Percentiles rank a stretch among this genome's conserved stretches.
Conservation (phyloP, 768 basidiomycete genomes). For the Hericium alpestre region DNA sequence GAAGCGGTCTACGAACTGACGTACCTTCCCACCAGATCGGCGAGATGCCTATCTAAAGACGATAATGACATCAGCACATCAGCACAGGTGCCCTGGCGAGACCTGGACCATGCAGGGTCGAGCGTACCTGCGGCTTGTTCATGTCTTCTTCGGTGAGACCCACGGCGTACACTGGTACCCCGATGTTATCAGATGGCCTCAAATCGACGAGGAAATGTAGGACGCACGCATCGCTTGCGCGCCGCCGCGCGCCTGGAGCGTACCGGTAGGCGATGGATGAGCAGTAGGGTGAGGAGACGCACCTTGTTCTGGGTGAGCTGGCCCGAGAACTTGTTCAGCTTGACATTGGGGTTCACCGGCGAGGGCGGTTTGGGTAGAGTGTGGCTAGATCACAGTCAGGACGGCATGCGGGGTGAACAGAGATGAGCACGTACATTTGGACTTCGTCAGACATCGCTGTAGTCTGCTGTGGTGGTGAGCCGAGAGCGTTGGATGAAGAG, state of each 20-base stretch:
- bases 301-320: constrained; percentile 75
- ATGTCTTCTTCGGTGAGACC: constrained; percentile 73
- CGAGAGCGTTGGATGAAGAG: too few relatives aligned
- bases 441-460: background rate
- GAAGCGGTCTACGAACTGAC: constrained; percentile 4
- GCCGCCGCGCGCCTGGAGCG: constrained; percentile 45
- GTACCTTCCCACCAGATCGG: constrained; percentile 91
- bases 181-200: background rate
- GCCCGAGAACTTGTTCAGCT: constrained; percentile 67
- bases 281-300: constrained; percentile 1
- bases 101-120: background rate
- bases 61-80: constrained; percentile 5
- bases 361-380: constrained; percentile 26
- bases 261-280: background rate
- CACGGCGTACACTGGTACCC: constrained; percentile 57
- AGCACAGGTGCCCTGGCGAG: too few relatives aligned
- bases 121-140: constrained; percentile 64
- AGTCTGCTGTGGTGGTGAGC: too few relatives aligned
- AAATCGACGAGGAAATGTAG: background rate
- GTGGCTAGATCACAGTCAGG: constrained; percentile 24
- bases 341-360: constrained; percentile 23
- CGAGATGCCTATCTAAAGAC: constrained; percentile 68
- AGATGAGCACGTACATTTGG: background rate
- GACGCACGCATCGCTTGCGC: constrained; percentile 80
- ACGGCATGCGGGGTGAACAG: background rate